Conservation (phyloP, 495 filamentous ascomycete genomes). For the Penicillium fimorum region DNA sequence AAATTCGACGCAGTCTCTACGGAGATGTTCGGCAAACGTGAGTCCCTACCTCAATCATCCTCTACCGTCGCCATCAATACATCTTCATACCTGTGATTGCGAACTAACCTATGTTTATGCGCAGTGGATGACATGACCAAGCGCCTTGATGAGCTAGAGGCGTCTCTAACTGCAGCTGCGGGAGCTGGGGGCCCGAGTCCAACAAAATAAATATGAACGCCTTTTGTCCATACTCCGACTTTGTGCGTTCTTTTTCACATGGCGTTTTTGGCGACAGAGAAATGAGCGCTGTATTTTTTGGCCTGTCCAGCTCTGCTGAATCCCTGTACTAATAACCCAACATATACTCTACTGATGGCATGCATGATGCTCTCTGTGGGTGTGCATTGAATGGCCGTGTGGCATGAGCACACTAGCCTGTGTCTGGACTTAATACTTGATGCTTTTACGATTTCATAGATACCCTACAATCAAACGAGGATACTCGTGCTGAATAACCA, state of each 20-base stretch:
- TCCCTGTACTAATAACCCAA: background rate
- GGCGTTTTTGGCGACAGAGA: constrained; percentile 9
- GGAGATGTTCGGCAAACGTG: constrained; percentile 88
- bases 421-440: background rate
- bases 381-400: background rate
- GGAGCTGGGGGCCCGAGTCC: constrained; percentile 19
- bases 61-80: background rate
- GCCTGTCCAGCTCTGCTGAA: background rate
- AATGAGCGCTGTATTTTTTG: constrained; percentile 2
- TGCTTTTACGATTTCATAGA: constrained; percentile 19
- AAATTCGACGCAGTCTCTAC: constrained; percentile 80
- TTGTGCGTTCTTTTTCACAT: background rate
- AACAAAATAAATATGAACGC: constrained; percentile 19
- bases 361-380: background rate
- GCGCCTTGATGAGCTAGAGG: constrained; percentile 83
- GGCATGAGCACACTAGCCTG: background rate
- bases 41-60: constrained; percentile 23
- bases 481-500: background rate
- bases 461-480: constrained; percentile 25
- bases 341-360: background rate
- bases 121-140: constrained; percentile 95
- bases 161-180: constrained; percentile 43
- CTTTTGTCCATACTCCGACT: background rate
- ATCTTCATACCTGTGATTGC: background rate
- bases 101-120: constrained; percentile 8